Conservation (phyloP, 768 basidiomycete species). For the Russula earlei region DNA sequence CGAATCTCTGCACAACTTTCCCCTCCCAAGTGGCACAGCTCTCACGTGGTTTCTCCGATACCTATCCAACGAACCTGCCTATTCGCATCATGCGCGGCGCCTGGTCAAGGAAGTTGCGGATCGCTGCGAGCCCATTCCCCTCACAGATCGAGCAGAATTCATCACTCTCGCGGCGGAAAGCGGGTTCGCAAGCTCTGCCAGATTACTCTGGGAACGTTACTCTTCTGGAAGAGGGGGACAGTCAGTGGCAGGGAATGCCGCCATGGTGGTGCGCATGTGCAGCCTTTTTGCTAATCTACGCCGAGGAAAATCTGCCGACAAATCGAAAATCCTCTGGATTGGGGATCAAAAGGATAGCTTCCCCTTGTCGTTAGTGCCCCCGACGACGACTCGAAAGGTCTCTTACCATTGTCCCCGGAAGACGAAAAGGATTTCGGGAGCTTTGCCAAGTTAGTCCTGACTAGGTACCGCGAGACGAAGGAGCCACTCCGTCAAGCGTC, state of each 20-base stretch:
- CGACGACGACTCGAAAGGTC: background rate
- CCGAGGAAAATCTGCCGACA: background rate
- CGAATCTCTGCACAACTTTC: constrained; percentile 32
- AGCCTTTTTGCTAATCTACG: constrained; percentile 32
- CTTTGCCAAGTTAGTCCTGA: constrained; percentile 40
- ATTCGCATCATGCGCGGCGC: constrained; percentile 38
- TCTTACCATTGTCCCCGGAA: background rate
- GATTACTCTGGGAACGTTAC: constrained; percentile 51
- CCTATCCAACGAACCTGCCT: constrained; percentile 31
- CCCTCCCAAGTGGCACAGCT: constrained; percentile 38
- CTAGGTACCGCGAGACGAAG: constrained; percentile 35
- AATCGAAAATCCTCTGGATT: background rate
- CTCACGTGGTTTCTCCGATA: constrained; percentile 47
- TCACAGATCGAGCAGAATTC: constrained; percentile 39
- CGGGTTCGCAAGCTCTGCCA: constrained; percentile 41
- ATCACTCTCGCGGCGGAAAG: constrained; percentile 37
- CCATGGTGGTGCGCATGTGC: constrained; percentile 40
- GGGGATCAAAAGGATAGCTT: background rate
- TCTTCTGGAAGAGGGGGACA: constrained; percentile 32
- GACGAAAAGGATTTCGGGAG: constrained; percentile 11
- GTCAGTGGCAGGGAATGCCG: constrained; percentile 37
- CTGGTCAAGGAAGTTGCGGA: constrained; percentile 43
- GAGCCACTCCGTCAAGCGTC: constrained; percentile 38
- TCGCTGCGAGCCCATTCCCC: constrained; percentile 32
- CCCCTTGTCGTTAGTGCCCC: background rate